A percentile compares a stretch with the other conserved stretches of the same genome.
Conservation (phyloP, 805 yeast genomes). For the Candida ipomoeae region DNA sequence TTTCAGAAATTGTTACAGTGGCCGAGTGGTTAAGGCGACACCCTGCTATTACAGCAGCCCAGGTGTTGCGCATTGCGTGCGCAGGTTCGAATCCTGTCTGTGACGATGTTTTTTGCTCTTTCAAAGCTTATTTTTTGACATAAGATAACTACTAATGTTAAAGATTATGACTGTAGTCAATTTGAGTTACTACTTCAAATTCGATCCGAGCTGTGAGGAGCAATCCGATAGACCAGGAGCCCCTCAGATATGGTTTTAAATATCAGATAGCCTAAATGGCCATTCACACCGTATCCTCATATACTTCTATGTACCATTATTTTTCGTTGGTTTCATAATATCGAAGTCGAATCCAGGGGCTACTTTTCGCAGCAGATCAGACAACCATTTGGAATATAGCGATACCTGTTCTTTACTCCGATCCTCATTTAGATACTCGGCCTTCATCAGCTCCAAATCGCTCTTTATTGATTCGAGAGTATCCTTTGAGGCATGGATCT, state of each 20-base stretch:
- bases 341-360: constrained; percentile 40
- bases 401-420: constrained; percentile 13
- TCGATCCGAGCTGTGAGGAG: too few relatives aligned
- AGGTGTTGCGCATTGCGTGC: constrained; percentile 52
- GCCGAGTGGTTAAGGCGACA: constrained; percentile 53
- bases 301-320: neutral
- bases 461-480: constrained; percentile 28
- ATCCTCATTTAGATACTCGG: constrained; percentile 3
- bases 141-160: too few relatives aligned
- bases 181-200: too few relatives aligned
- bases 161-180: too few relatives aligned
- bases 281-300: neutral
- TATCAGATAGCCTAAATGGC: neutral
- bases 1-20: constrained; percentile 27
- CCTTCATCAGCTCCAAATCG: constrained; percentile 19
- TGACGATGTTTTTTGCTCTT: constrained; percentile 49
- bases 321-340: constrained; percentile 25
- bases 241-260: neutral
- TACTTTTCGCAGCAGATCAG: constrained; percentile 27
- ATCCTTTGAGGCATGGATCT: constrained; percentile 23
- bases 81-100: constrained; percentile 99
- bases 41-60: constrained; percentile 25
- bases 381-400: constrained; percentile 28
- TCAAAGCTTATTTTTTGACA: neutral
- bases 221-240: neutral